Evolutionary conservation across 805 yeast genomes (phyloP), one percentile per base, ranked within the genome.

Genomic region (Yarrowia alimentaria): DNA sequence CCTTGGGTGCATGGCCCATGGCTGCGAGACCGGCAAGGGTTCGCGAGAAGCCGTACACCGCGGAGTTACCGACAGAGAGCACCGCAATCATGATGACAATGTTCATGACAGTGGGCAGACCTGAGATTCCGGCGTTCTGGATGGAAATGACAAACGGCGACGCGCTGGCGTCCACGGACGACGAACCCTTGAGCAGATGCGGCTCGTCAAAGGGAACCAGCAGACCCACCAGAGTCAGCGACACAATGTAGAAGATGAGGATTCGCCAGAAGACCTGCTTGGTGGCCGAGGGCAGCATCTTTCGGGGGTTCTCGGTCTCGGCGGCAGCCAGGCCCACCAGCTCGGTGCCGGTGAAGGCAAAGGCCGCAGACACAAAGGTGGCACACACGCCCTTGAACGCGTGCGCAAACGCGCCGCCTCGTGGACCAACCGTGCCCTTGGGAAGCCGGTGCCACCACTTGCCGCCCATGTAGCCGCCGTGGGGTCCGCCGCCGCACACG

Each of bases 181-280:
- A 55, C 33, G 75, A 69, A 14, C 64, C 65, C 19, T 75, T 79
- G 35, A 79, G 61, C 50, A 83, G 70, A 54, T 77, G 65, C 1
- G 63, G 58, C 54, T 78, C 76, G 53, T 69, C 70, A 62, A 73
- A 83, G 12, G 91, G 90, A n/a, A 86, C 91, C 53, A 86, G 70
- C 58, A 84, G 78, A 33, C 89, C 83, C 58, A 72, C 77, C 57
- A 75, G 71, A 52, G 68, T 80, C 62, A 68, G 75, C 55, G 81
- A 72, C 9, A 74, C 68, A 63, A 86, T 72, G 68, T 86, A 86
- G 63, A 85, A 85, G 57, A 83, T 64, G 12, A 81, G 68, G 53
- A 85, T 81, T 68, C 93, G 75, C 90, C 91, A 85, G 68, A 86
- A 83, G 3, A 84, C 87, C 68, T 85, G 90, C 66, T 84, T 85